phyloP scores from a whole-genome alignment of 176 grass and related monocot species.

The Bothriochloa decipiens region DNA sequence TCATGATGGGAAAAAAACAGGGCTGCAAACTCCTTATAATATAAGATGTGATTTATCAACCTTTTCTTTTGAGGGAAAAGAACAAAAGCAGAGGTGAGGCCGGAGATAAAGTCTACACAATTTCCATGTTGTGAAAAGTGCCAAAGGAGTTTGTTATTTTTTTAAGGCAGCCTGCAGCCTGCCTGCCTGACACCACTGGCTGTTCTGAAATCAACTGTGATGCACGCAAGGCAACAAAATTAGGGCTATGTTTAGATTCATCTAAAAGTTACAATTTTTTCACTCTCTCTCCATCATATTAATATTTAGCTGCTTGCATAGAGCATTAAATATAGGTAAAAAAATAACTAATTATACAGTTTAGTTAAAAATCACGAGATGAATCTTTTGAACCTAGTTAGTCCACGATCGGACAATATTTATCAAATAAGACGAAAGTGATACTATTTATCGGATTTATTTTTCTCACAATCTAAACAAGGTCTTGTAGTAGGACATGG shows the following conservation, averaged over 20 bases:
- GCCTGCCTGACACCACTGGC: conserved; percentile 14
- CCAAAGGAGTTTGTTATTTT: conserved; percentile 50
- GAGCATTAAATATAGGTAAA: no score
- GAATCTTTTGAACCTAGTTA: no score
- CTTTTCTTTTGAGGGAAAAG: neutral
- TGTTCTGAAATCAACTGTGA: conserved; percentile 44
- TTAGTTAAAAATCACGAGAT: no score
- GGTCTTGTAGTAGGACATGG: conserved; percentile 16
- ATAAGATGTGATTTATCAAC: conserved; percentile 11
- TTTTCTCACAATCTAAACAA: no score
- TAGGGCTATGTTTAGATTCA: no score
- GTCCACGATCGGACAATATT: no score
- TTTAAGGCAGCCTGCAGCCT: conserved; percentile 28
- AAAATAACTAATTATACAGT: no score
- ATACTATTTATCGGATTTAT: no score
- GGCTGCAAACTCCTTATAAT: neutral
- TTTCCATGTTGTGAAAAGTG: conserved; percentile 48
- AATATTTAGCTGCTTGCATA: no score
- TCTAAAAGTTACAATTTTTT: no score
- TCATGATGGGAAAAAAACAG: neutral
- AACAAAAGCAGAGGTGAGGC: conserved; percentile 35
- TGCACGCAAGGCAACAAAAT: conserved; percentile 34
- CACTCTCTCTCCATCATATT: no score
- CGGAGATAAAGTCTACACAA: conserved; percentile 18
- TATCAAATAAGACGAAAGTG: no score